Base-by-base conservation (phyloP, 139 green algal genomes). In the Tetraselmis striata region DNA sequence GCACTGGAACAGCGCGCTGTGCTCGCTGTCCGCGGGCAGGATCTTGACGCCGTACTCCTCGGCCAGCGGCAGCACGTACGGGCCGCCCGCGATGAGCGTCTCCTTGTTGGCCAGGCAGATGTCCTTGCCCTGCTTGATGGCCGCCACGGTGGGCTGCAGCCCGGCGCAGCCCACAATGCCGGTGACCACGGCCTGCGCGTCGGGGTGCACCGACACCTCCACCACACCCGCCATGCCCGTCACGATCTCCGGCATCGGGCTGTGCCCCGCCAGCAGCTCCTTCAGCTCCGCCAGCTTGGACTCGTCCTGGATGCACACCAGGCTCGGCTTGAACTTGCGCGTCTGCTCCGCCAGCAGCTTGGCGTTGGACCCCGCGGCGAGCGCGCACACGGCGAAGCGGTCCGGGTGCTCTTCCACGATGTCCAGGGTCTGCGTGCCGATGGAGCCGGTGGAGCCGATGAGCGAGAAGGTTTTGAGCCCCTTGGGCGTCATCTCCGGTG, bases 41-140 rank as follows among this genome's bases (percentile, higher is more conserved):
- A 99, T 98, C 77, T 96, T 89, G 27, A 98, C 93, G 76, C 91
- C 93, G 83, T 98, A 91, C 92, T 98, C 91, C 76, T 90, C 77
- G 0, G 96, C 95, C 67, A 98, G 89, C 0, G 97, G 97, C 84
- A 99, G 91, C 80, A 99, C 92, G 86, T 94, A 95, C 5, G 95
- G 95, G 0, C 94, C 97, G 29, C 95, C 97, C 30, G 96, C 96
- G 78, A 99, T 99, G 29, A 99, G 92, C 22, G 96, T 99, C 88
- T 99, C 96, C 92, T 99, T 99, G 93, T 99, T 99, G 67, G 97
- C 97, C 77, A 99, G 88, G 89, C 95, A 98, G 85, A 99, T 99
- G 86, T 99, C 94, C 89, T 99, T 99, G 77, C 94, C 94, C 83
- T 77, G 31, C 75, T 81, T 83, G 84, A 99, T 99, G 77, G 97